phyloP scores from a whole-genome alignment of 345 rosid species.

The Microcos paniculata region DNA sequence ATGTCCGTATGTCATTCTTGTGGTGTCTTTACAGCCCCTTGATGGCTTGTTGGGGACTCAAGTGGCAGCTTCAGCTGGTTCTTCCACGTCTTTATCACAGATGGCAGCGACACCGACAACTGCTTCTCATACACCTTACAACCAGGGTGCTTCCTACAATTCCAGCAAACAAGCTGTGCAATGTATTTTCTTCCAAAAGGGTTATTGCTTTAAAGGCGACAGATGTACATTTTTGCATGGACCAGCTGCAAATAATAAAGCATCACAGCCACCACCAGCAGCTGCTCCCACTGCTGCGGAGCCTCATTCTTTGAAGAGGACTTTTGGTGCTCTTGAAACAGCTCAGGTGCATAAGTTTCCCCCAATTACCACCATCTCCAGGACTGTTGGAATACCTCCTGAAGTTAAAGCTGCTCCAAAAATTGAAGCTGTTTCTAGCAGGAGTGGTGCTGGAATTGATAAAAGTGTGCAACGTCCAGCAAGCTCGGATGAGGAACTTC shows the following conservation, averaged over 20 bases:
- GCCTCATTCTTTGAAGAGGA: slow-evolving; percentile 35
- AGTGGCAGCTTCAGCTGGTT: slow-evolving; percentile 46
- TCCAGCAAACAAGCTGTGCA: slow-evolving; percentile 64
- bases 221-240: slow-evolving; percentile 79
- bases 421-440: slow-evolving; percentile 29
- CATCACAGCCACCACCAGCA: slow-evolving; percentile 28
- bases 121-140: slow-evolving; percentile 26
- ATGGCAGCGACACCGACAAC: slow-evolving; percentile 16
- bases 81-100: slow-evolving; percentile 36
- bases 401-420: slow-evolving; percentile 36
- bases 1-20: slow-evolving; percentile 7
- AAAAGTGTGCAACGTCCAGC: slow-evolving; percentile 32
- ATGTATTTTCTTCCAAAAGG: slow-evolving; percentile 82
- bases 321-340: slow-evolving; percentile 33
- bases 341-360: slow-evolving; percentile 37
- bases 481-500: slow-evolving; percentile 39
- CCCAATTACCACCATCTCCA: slow-evolving; percentile 29
- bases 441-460: slow-evolving; percentile 33
- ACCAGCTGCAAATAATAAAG: slow-evolving; percentile 45
- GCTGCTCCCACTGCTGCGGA: slow-evolving; percentile 33
- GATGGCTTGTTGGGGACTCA: slow-evolving; percentile 80
- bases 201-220: slow-evolving; percentile 83
- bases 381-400: slow-evolving; percentile 26
- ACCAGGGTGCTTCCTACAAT: slow-evolving; percentile 33
- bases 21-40: slow-evolving; percentile 64